A percentile compares a stretch with the other conserved stretches of the same genome.
These are phyloP conservation scores for Hirschioporus abietinus DNA, from an alignment of 768 basidiomycete genomes.

Conservation along the genomic window DNA sequence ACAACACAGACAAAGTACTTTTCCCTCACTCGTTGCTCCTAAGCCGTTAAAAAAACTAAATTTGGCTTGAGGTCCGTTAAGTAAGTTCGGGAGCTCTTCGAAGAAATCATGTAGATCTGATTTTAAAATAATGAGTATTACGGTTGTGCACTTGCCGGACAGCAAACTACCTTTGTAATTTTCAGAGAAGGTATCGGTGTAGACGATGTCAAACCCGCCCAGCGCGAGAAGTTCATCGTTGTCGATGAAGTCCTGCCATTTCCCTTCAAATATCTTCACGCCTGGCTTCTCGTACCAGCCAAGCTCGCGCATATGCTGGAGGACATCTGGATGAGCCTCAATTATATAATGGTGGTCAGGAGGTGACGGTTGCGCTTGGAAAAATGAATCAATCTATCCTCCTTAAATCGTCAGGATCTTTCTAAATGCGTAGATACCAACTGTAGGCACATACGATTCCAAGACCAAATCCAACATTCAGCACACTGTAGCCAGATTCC, in stretches of 20 bases:
- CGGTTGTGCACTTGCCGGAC: background rate
- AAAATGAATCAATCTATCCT: conserved; percentile 75
- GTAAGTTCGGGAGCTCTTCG: conserved; percentile 67
- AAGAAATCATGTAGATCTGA: conserved; percentile 77
- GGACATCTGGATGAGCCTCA: conserved; percentile 90
- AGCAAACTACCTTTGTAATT: conserved; percentile 56
- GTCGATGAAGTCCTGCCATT: conserved; percentile 88
- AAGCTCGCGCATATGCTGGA: conserved; percentile 66
- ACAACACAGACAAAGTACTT: background rate
- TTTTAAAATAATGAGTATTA: conserved; percentile 2
- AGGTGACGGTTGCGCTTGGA: conserved; percentile 55
- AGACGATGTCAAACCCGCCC: conserved; percentile 85
- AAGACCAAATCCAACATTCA: conserved; percentile 93
- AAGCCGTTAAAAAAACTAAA: conserved; percentile 98
- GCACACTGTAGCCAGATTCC: conserved; percentile 50
- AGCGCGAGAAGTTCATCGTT: conserved; percentile 48
- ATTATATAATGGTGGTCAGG: conserved; percentile 83
- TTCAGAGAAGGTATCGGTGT: conserved; percentile 93
- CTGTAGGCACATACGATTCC: conserved; percentile 62
- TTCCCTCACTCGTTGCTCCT: conserved; percentile 78
- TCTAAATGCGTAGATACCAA: conserved; percentile 5
- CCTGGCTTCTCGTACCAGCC: conserved; percentile 78
- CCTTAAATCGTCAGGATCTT: conserved; percentile 3
- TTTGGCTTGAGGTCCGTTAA: conserved; percentile 66
- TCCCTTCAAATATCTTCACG: conserved; percentile 79